Evolutionary conservation across 148 eudicot genomes (phyloP), one percentile per base, ranked within the genome.

Genomic region (Tetragonia tetragonoides): DNA sequence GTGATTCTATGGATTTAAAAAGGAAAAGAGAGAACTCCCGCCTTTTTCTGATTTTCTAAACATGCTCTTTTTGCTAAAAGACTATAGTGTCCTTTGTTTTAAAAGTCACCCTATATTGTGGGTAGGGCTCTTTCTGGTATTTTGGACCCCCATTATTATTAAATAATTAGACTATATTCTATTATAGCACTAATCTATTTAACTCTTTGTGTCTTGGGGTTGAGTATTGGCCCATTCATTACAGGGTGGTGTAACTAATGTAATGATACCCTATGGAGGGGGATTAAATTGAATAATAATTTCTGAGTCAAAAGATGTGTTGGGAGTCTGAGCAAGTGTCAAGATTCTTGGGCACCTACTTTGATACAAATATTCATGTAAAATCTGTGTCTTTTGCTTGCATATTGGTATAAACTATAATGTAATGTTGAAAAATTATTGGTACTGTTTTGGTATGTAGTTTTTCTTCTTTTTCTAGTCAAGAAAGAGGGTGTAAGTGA

Each of bases 171-270:
- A 47, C 14, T 59, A 51, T 37, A 14, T 34, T 20, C 15, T 56
- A 28, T 5, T 17, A 39, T 56, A 39, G 51, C 64, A 66, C 21
- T 56, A 34, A 42, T 65, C 10, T 16, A 16, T 11, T 53, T 66
- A 51, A 66, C 14, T 51, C 12, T 67, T 7, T 69, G 12, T 61
- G 46, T 47, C 41, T 24, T 59, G 40, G 79, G 53, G 77, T 74
- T 63, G 57, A 46, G 34, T 41, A 56, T 37, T 57, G 70, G 47
- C 54, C 66, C 39, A 71, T 76, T 75, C 63, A 81, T 76, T 57
- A 69, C 74, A 69, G 79, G 70, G 78, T 81, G 79, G 72, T 75
- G 41, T 69, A 75, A 54, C 51, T 24, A 74, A n/a, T 69, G 72
- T 59, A 8, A 42, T 70, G 56, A 49, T 10, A 46, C 23, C 41